These are phyloP conservation scores for Acanthamoeba sp. DNA, from an alignment of 208 protist genomes.

Conservation along the genomic window DNA sequence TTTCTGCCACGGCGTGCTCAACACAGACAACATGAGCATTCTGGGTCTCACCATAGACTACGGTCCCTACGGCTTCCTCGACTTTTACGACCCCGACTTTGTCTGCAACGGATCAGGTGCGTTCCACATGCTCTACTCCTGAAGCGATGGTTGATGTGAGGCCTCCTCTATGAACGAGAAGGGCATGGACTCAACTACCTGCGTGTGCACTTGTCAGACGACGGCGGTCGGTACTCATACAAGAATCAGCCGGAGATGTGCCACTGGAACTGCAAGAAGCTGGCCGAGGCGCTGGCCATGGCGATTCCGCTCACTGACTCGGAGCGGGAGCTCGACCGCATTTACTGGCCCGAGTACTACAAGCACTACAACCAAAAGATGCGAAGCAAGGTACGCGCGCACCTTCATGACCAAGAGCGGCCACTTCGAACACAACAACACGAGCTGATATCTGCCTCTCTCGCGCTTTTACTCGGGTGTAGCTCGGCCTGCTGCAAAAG, in stretches of 20 bases:
- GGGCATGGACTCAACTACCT: no score
- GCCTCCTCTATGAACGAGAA: no score
- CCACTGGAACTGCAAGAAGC: constrained; percentile 76
- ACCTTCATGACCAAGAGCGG: not conserved
- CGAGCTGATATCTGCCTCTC: not conserved
- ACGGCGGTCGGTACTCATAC: constrained; percentile 75
- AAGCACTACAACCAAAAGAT: constrained; percentile 73
- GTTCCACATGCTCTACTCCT: not conserved
- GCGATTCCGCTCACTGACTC: constrained; percentile 33
- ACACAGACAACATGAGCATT: constrained; percentile 90
- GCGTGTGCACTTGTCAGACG: constrained; percentile 11
- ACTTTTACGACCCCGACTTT: constrained; percentile 81
- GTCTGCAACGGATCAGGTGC: constrained; percentile 75
- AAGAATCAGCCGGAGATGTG: constrained; percentile 79
- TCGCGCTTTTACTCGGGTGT: not conserved
- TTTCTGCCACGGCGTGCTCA: constrained; percentile 87
- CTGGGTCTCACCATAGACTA: constrained; percentile 89
- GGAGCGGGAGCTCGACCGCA: constrained; percentile 52
- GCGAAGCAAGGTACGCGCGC: constrained; percentile 50
- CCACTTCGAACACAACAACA: no score
- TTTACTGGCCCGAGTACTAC: constrained; percentile 65
- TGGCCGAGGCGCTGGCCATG: constrained; percentile 64
- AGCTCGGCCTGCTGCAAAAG: constrained; percentile 72
- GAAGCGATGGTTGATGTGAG: no score
- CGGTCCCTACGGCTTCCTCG: constrained; percentile 89